Evolutionary conservation across 352 stramenopile genomes (phyloP), one percentile per base, ranked within the genome.

Genomic region (Pythium utonaiense): DNA sequence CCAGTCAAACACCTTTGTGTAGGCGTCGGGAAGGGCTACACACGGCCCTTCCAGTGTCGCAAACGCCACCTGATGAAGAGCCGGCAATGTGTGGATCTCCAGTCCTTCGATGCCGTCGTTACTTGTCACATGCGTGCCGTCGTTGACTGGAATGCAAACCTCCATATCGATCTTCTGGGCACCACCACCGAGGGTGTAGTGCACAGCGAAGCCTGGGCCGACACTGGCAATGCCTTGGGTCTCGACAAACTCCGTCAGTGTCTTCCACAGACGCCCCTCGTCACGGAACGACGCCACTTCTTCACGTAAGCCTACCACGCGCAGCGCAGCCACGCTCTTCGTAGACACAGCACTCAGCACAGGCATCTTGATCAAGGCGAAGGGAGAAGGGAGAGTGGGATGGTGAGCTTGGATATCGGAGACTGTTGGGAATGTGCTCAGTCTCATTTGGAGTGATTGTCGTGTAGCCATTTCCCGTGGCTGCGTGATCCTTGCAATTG

Each of bases 131-230:
- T 42, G 16, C n/a, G 19, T 28, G 7, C 42, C 49, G 17, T 55
- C 49, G 16, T 17, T 24, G 2, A 57, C 51, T 34, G 51, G 33
- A 33, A 57, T 57, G 21, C 51, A 57, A 8, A 48, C 51, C 22
- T 57, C 51, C 34, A 57, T 38, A 22, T 57, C 51, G 34, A 57
- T 57, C 51, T 48, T 57, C 21, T 13, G n/a, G 33, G 19, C 51
- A 19, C 19, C 51, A 25, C 30, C 31, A 41, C 51, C 51, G 3
- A 57, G 51, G 2, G 40, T 57, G 34, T 57, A 48, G 36, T 57
- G 51, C 1, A 57, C 51, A 16, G 51, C 51, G 16, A 57, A 57
- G 21, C 33, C 33, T 0, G 51, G 51, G 7, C 51, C 51, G 2
- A 24, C 49, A 12, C 36, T 55, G 1, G 49, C 16, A 7, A 36